A percentile compares a stretch with the other conserved stretches of the same genome.
Evolutionary conservation across 2,329 filamentous ascomycete species (phyloP).

Genomic region (Aspergillus ibericus): DNA sequence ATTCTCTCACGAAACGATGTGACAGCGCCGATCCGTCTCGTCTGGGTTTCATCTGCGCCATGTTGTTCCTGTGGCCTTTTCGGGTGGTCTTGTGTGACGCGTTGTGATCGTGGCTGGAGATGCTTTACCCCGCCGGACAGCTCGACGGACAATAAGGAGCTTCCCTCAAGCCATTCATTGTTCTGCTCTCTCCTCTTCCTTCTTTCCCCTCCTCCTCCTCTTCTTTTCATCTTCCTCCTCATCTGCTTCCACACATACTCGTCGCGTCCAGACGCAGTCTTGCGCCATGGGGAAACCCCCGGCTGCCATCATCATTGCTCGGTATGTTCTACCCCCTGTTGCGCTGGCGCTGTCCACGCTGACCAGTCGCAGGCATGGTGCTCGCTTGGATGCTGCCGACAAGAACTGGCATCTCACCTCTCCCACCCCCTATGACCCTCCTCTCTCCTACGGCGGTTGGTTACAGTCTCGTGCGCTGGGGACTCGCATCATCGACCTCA

Average conservation of each 20-base stretch:
- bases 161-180: background rate
- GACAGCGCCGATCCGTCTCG: background rate
- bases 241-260: background rate
- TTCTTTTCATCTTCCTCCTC: background rate
- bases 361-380: conserved; percentile 71
- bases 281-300: conserved; percentile 39
- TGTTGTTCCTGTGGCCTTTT: background rate
- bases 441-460: conserved; percentile 93
- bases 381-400: conserved; percentile 90
- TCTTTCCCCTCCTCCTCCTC: background rate
- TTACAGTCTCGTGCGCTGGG: conserved; percentile 80
- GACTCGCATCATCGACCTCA: conserved; percentile 74
- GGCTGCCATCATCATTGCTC: conserved; percentile 44
- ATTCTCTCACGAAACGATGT: background rate
- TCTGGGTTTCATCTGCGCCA: background rate
- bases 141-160: background rate
- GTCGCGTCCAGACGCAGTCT: background rate
- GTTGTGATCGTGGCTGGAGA: background rate
- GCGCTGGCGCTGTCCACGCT: background rate
- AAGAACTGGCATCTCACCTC: conserved; percentile 93
- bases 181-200: background rate
- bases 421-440: conserved; percentile 91
- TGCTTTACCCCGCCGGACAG: background rate
- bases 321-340: conserved; percentile 29
- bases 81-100: background rate